Percentiles rank a stretch among this genome's conserved stretches.
Evolutionary conservation across 2,329 filamentous ascomycete genomes (phyloP).

Genomic region (Calycina herbarum): DNA sequence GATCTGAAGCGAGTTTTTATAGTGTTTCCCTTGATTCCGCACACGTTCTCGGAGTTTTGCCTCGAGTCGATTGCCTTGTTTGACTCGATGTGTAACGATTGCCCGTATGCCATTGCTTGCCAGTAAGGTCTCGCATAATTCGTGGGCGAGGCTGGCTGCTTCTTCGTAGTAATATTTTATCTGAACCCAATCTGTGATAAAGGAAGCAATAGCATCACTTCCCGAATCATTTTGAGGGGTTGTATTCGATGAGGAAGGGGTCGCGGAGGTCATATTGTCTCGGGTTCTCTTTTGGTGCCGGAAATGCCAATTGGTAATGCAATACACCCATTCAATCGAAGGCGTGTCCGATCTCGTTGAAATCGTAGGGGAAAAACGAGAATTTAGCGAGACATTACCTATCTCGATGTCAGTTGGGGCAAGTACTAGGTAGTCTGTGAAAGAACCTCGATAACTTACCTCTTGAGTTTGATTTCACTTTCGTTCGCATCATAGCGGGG

Average conservation of each 20-base stretch:
- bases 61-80: constrained; percentile 15
- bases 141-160: constrained; percentile 13
- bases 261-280: neutral
- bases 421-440: neutral
- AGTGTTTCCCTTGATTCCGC: constrained; percentile 12
- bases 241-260: neutral
- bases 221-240: neutral
- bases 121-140: constrained; percentile 18
- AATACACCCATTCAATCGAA: too few relatives aligned
- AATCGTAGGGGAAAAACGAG: neutral
- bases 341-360: too few relatives aligned
- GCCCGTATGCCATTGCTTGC: constrained; percentile 17
- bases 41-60: constrained; percentile 17
- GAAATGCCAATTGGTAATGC: neutral
- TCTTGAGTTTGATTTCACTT: neutral
- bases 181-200: constrained; percentile 17
- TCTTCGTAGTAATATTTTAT: constrained; percentile 18
- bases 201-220: constrained; percentile 12
- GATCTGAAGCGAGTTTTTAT: constrained; percentile 10
- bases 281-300: neutral
- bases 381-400: neutral
- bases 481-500: neutral
- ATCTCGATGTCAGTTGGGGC: neutral
- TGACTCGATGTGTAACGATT: constrained; percentile 18
- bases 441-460: neutral